Percentiles rank a stretch among this genome's conserved stretches.
Conservation (phyloP, 2,329 filamentous ascomycete species). For the Didymella pomorum region DNA sequence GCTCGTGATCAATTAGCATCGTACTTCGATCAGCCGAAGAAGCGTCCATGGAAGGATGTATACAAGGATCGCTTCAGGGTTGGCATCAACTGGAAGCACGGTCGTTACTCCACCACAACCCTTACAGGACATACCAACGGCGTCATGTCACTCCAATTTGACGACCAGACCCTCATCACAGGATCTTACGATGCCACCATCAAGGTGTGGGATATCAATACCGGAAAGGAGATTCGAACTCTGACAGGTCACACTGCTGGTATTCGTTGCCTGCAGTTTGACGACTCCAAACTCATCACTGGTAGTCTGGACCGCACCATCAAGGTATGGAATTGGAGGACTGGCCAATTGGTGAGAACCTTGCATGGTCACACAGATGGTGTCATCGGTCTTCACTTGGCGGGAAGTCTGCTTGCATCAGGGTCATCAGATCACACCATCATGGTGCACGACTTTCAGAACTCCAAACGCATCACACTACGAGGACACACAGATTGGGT, state of each 20-base stretch:
- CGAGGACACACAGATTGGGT: conserved; percentile 93
- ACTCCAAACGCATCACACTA: conserved; percentile 79
- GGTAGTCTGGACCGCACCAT: conserved; percentile 88
- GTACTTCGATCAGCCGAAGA: conserved; percentile 59
- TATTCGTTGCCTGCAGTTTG: conserved; percentile 90
- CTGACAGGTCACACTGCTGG: conserved; percentile 82
- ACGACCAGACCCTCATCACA: conserved; percentile 89
- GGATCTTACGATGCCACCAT: conserved; percentile 95
- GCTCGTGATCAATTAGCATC: conserved; percentile 51
- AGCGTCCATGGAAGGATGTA: conserved; percentile 91
- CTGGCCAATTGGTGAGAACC: conserved; percentile 83
- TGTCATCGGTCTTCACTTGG: conserved; percentile 88
- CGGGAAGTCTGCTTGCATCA: conserved; percentile 82
- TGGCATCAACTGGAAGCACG: conserved; percentile 97
- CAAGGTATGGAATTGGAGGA: conserved; percentile 97
- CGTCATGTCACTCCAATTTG: conserved; percentile 80
- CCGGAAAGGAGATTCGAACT: conserved; percentile 84
- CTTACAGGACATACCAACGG: conserved; percentile 91
- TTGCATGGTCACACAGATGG: conserved; percentile 81
- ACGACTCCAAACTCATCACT: conserved; percentile 88
- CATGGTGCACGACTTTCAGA: conserved; percentile 91
- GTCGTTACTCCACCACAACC: conserved; percentile 81
- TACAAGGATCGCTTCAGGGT: conserved; percentile 96
- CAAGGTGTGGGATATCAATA: conserved; percentile 95
- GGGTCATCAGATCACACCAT: conserved; percentile 90